Percentiles rank a stretch among this genome's conserved stretches.
These are phyloP conservation scores for Arachnopeziza araneosa DNA, from an alignment of 2,329 filamentous ascomycete species.

Conservation along the genomic window DNA sequence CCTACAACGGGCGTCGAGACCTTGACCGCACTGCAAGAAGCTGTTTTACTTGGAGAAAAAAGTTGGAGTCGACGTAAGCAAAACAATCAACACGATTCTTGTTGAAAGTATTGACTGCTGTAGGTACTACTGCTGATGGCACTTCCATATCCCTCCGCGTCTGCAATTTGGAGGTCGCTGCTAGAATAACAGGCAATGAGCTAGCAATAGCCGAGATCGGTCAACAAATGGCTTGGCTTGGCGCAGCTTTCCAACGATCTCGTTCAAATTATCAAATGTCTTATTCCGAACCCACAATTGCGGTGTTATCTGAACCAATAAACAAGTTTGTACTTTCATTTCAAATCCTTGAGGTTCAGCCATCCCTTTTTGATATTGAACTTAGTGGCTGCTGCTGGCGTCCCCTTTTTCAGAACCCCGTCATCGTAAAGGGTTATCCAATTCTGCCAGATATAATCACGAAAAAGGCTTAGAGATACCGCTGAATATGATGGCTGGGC, in stretches of 20 bases:
- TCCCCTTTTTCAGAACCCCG: conserved; percentile 8
- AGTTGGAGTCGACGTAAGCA: background rate
- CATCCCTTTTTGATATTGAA: background rate
- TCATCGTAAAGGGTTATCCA: conserved; percentile 13
- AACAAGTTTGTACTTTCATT: background rate
- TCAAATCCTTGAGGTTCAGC: background rate
- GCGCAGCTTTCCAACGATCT: conserved; percentile 1
- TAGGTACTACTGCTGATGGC: background rate
- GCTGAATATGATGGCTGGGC: conserved; percentile 20
- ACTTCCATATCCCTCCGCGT: background rate
- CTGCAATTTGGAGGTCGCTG: background rate
- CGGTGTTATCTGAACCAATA: background rate
- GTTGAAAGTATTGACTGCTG: background rate
- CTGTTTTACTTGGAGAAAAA: background rate
- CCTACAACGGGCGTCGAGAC: conserved; percentile 4
- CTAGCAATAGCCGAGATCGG: conserved; percentile 1
- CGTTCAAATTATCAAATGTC: background rate
- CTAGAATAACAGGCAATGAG: background rate
- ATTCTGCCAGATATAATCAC: conserved; percentile 5
- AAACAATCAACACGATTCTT: background rate
- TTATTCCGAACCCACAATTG: background rate
- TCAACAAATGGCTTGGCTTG: conserved; percentile 8
- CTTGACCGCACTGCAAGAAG: background rate
- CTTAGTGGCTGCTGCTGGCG: conserved; percentile 6
- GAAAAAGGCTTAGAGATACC: conserved; percentile 21